Base-by-base conservation (phyloP, 805 yeast species). In the Diddensiella caesifluorescens region DNA sequence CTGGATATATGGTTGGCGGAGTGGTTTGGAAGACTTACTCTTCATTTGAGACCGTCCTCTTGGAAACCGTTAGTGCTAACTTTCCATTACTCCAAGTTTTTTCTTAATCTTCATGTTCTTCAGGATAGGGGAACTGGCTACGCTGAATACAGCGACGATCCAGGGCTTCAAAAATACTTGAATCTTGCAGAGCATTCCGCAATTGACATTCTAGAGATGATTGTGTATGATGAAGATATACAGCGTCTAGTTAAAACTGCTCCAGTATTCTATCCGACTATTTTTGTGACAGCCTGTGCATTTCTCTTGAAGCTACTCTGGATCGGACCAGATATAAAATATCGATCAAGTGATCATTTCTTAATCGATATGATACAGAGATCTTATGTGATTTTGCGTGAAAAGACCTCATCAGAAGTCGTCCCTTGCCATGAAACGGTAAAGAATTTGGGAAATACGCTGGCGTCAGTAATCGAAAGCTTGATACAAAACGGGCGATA, bases 181-280 rank as follows among this genome's bases (percentile, higher is more conserved):
- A 23, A 32, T n/a, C 26, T 46, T 9, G 54, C 54, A 13, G 54
- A 49, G 26, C 38, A 44, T n/a, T 38, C 50, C n/a, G 54, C 54
- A 9, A n/a, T 44, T 13, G 50, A 46, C 21, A 39, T 49, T 34
- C 36, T 50, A 27, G 52, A 50, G 20, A 35, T 48, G 46, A 44
- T 50, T 13, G 35, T 50, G 9, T 45, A 39, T 20, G 54, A 50
- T 25, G 38, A 38, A 10, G 54, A 50, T 31, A 46, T 44, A 19
- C 49, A 49, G 38, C 45, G 54, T 22, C 41, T 50, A 25, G 40
- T 50, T 7, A 22, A 42, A 5, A 44, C 41, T 10, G 54, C 50
- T 9, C 54, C 54, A 4, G 52, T 50, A 19, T 50, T 50, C 33
- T 48, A 50, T 31, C 50, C 52, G 20, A 50, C 54, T 4, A 49